Conservation (phyloP, 2,329 filamentous ascomycete species). For the Microsporum canis region DNA sequence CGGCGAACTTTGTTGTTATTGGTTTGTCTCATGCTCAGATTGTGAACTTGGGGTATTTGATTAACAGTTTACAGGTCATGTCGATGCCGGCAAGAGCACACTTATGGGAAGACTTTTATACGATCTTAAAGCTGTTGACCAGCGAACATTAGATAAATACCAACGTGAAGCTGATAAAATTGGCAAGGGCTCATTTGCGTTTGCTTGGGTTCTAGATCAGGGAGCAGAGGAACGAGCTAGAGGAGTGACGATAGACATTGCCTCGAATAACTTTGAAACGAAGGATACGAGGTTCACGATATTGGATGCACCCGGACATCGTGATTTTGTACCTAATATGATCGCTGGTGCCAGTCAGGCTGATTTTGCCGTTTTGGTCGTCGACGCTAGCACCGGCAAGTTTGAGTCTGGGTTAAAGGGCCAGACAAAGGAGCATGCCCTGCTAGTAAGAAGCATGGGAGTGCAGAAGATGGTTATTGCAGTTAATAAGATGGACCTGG, state of each 20-base stretch:
- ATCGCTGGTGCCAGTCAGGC: conserved; percentile 93
- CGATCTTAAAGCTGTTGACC: conserved; percentile 77
- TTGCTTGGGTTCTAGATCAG: conserved; percentile 95
- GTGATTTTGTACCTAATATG: conserved; percentile 98
- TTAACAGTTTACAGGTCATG: conserved; percentile 55
- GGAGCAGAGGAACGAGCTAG: conserved; percentile 76
- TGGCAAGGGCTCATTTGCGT: conserved; percentile 87
- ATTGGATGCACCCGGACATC: conserved; percentile 85
- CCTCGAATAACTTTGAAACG: conserved; percentile 88
- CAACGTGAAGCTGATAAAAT: conserved; percentile 79
- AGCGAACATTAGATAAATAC: conserved; percentile 79
- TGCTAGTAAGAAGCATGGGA: conserved; percentile 81
- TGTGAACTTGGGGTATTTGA: neutral
- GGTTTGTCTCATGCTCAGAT: conserved; percentile 39
- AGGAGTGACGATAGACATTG: conserved; percentile 93
- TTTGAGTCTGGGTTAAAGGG: conserved; percentile 90
- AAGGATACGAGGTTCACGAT: conserved; percentile 81
- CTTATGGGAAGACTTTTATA: conserved; percentile 90
- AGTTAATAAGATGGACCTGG: conserved; percentile 88
- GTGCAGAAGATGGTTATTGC: conserved; percentile 80
- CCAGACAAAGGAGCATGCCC: conserved; percentile 85
- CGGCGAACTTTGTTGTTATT: conserved; percentile 84
- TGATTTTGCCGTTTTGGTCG: conserved; percentile 87
- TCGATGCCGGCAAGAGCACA: conserved; percentile 95
- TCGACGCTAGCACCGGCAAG: conserved; percentile 79